Base-by-base conservation (phyloP, 2,329 filamentous ascomycete genomes). In the Lizonia empirigonia region DNA sequence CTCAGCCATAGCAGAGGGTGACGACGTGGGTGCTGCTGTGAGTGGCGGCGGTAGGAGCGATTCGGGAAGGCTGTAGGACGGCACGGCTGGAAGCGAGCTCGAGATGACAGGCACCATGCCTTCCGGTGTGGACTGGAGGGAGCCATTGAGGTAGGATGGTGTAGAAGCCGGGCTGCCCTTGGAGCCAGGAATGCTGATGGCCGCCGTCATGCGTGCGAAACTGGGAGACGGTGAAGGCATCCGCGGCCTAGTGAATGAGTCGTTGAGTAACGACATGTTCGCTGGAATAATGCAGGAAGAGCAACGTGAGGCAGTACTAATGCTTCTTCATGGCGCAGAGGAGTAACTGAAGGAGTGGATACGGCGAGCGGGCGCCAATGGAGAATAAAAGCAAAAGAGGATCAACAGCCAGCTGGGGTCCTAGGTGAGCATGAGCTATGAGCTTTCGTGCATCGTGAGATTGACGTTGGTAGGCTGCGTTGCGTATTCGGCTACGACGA, bases 1-100 rank as follows among this genome's bases (percentile, higher is more conserved):
- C 54, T 89, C 85, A 38, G 82, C 83, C 65, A 90, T 82, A 5
- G 88, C 86, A 60, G 78, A 85, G 20, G 76, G 72, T 0, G 70
- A 70, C 30, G 74, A 70, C 15, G 70, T 73, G 24, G 70, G 70
- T 10, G 76, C 63, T 19, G 61, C 55, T 65, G 85, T 86, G 26
- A 55, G 45, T 5, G 83, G 80, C 19, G 45, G 80, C 77, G 56
- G 76, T 56, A 90, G 75, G 36, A 88, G 78, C n/a, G 89, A 80
- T 60, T 93, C 90, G 26, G 89, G 88, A 35, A 94, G 82, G 64
- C 88, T 83, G 55, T 92, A 83, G 46, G 81, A 82, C 9, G 81
- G 62, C 29, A 70, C 67, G 35, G 61, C 58, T 18, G 68, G 68
- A 24, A 71, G 60, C 26, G 79, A 74, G 44, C 84, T 83, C 46